Evolutionary conservation across 208 protist species (phyloP), one percentile per base, ranked within the genome.

Genomic region (Leishmania martiniquensis): DNA sequence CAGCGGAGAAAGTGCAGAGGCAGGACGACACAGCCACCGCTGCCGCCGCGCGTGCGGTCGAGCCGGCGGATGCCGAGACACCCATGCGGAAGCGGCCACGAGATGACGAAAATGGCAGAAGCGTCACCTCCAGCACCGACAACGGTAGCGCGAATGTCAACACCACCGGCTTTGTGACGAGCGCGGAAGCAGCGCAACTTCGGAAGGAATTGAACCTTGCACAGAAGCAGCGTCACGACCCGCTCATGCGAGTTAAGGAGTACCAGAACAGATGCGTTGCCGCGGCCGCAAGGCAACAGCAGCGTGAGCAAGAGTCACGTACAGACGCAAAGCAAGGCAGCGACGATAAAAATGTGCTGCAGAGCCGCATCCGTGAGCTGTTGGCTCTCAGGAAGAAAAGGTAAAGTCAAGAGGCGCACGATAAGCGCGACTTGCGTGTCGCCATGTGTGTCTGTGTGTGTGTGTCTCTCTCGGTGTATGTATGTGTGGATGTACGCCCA

Each of bases 211-310:
- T 90, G 15, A 92, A 96, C 63, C 84, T 75, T 15, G 59, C 91
- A 20, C 82, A 94, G 73, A 97, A 97, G 76, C 75, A 88, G 57
- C 78, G 84, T 9, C 83, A 92, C 15, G 93, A 97, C 70, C 93
- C 93, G 5, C 78, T 96, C 10, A 47, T 82, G 45, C 83, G 86
- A 34, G 85, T 96, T 60, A 72, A 86, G 75, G 70, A 82, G 42
- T 89, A 91, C 69, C 81, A 95, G 49, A 93, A 97, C 75, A 74
- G 77, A 32, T 87, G 82, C 1, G 89, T 97, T 55, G 90, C 91
- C 7, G 85, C 71, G 10, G 91, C 88, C 4, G 93, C 93, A 2
- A 69, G 78, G n/a, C 75, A 84, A 55, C 82, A 84, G 75, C 69
- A 81, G 17, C 75, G 78, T 12, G 70, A 86, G 57, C 67, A 78